Percentiles rank a stretch among this genome's conserved stretches.
Conservation (phyloP, 2,329 filamentous ascomycete genomes). For the Verticillium isaacii region DNA sequence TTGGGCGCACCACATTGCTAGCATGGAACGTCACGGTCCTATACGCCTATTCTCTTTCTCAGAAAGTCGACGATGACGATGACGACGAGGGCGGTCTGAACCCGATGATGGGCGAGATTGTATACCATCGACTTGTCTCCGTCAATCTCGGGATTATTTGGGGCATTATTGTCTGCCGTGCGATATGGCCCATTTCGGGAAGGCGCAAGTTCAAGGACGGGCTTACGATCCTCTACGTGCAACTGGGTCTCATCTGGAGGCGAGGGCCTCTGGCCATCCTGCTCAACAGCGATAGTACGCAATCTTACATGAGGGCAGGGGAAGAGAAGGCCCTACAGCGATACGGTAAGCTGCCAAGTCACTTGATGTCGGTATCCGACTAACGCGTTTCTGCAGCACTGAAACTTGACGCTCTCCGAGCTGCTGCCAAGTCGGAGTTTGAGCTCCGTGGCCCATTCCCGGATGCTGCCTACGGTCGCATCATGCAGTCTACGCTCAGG, state of each 20-base stretch:
- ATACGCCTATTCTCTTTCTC: constrained; percentile 86
- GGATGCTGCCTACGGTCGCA: constrained; percentile 62
- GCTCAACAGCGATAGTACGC: constrained; percentile 49
- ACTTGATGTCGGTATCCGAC: not conserved
- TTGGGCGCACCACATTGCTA: constrained; percentile 89
- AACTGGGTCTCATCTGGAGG: constrained; percentile 96
- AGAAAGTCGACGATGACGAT: constrained; percentile 73
- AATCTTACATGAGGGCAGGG: constrained; percentile 77
- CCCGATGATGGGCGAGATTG: constrained; percentile 84
- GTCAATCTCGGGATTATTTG: constrained; percentile 85
- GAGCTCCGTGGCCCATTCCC: constrained; percentile 86
- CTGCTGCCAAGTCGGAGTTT: constrained; percentile 76
- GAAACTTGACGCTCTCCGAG: constrained; percentile 69
- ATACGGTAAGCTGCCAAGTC: constrained; percentile 43
- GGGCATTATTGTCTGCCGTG: constrained; percentile 83
- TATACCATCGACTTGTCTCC: constrained; percentile 78
- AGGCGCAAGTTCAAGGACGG: constrained; percentile 85
- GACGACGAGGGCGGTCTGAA: constrained; percentile 83
- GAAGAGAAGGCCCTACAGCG: constrained; percentile 85
- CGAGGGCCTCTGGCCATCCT: constrained; percentile 79
- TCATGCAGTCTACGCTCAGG: constrained; percentile 74
- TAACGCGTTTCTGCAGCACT: constrained; percentile 33
- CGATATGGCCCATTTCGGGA: constrained; percentile 93
- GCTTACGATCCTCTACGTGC: constrained; percentile 83
- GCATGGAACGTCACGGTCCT: constrained; percentile 95